Evolutionary conservation across 2,329 filamentous ascomycete species (phyloP).

Genomic region (Lizonia empirigonia): DNA sequence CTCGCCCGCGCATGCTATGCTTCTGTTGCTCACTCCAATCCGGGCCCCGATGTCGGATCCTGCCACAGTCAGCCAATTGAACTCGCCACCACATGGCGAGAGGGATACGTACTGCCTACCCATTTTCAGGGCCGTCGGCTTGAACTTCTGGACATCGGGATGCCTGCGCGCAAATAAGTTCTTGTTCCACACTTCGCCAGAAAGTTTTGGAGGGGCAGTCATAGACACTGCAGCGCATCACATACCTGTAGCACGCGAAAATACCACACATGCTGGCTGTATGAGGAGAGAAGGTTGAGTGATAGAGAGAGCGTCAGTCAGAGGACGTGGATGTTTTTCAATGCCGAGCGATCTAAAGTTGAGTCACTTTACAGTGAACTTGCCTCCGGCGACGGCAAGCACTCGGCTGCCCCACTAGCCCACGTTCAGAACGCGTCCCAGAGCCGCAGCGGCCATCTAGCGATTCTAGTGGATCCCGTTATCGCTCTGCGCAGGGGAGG

Average conservation of each 20-base stretch:
- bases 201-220: slow-evolving; percentile 31
- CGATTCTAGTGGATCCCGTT: slow-evolving; percentile 19
- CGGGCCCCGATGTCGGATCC: slow-evolving; percentile 92
- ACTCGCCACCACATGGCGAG: not conserved
- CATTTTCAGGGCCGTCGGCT: slow-evolving; percentile 90
- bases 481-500: slow-evolving; percentile 18
- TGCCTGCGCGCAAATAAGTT: slow-evolving; percentile 60
- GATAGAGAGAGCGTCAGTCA: slow-evolving; percentile 5
- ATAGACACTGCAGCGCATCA: slow-evolving; percentile 18
- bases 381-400: slow-evolving; percentile 27
- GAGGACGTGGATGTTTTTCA: slow-evolving; percentile 13
- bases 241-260: slow-evolving; percentile 88
- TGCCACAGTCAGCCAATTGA: slow-evolving; percentile 53
- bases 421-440: slow-evolving; percentile 20
- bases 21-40: slow-evolving; percentile 84
- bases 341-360: slow-evolving; percentile 25
- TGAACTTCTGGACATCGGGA: slow-evolving; percentile 94
- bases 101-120: slow-evolving; percentile 79
- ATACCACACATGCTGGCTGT: slow-evolving; percentile 85
- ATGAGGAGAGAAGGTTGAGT: slow-evolving; percentile 11
- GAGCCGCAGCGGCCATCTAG: slow-evolving; percentile 21
- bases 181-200: slow-evolving; percentile 22
- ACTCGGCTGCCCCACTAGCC: slow-evolving; percentile 31
- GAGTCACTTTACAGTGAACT: slow-evolving; percentile 29
- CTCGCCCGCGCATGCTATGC: slow-evolving; percentile 35